phyloP scores from a whole-genome alignment of 306 rosid species.

The Casuarina glauca region DNA sequence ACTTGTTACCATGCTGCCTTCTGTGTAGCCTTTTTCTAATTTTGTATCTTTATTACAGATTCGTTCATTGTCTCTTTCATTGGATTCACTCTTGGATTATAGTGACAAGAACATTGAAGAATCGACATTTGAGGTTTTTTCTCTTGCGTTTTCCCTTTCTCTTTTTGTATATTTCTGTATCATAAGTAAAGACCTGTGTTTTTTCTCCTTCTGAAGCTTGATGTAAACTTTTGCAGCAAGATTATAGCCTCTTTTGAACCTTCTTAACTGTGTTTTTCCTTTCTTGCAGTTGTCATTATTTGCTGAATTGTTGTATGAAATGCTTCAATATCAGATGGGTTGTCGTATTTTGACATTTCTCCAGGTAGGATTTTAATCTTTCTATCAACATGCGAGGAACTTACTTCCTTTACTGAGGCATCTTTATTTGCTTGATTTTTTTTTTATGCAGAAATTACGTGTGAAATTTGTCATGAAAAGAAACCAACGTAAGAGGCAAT shows the following conservation, averaged over 20 bases:
- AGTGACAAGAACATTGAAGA: slow-evolving; percentile 91
- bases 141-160: slow-evolving; percentile 4
- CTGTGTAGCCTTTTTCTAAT: slow-evolving; percentile 17
- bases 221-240: not conserved
- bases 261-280: slow-evolving; percentile 2
- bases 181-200: not conserved
- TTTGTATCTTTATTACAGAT: slow-evolving; percentile 48
- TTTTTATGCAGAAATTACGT: slow-evolving; percentile 61
- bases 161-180: not conserved
- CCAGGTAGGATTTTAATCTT: slow-evolving; percentile 57
- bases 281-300: slow-evolving; percentile 81
- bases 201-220: not conserved
- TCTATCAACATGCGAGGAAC: slow-evolving; percentile 11
- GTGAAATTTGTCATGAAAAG: slow-evolving; percentile 68
- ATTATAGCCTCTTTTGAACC: not conserved
- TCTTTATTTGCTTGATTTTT: slow-evolving; percentile 6
- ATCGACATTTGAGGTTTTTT: slow-evolving; percentile 86
- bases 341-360: slow-evolving; percentile 73
- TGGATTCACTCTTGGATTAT: slow-evolving; percentile 86
- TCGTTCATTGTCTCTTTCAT: slow-evolving; percentile 72
- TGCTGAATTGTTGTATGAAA: slow-evolving; percentile 92
- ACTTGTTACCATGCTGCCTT: not conserved
- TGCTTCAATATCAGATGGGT: slow-evolving; percentile 99
- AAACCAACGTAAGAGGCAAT: slow-evolving; percentile 79
- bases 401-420: slow-evolving; percentile 20